Conservation (phyloP, 2,329 filamentous ascomycete species). For the Xylariaceae sp. region DNA sequence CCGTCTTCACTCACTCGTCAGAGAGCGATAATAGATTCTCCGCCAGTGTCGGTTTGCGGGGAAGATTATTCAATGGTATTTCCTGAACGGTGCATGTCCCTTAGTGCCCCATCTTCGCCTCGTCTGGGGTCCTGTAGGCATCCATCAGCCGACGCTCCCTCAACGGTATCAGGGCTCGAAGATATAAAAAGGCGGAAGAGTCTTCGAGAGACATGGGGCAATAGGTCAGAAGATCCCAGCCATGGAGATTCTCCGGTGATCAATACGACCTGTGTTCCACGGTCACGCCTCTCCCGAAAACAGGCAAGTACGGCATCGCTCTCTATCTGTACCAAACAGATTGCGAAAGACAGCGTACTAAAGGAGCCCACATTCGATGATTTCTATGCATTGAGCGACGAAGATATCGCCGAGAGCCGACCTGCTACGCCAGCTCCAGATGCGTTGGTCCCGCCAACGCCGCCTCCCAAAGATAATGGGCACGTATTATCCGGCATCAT, state of each 20-base stretch:
- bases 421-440: constrained; percentile 14
- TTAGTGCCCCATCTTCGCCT: constrained; percentile 10
- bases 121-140: constrained; percentile 8
- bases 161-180: background rate
- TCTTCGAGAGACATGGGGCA: constrained; percentile 23
- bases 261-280: constrained; percentile 7
- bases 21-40: constrained; percentile 11
- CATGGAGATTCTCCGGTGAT: background rate
- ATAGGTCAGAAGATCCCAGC: constrained; percentile 15
- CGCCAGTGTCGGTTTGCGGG: constrained; percentile 16
- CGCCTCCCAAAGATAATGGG: constrained; percentile 19
- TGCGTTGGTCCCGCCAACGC: constrained; percentile 20
- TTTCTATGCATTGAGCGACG: constrained; percentile 51
- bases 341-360: constrained; percentile 33
- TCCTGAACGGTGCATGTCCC: constrained; percentile 13
- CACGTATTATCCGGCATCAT: too few species aligned
- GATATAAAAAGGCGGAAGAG: background rate
- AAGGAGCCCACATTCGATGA: constrained; percentile 50
- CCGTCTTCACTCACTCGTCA: constrained; percentile 6
- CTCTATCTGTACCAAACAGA: constrained; percentile 20
- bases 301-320: constrained; percentile 23
- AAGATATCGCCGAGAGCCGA: constrained; percentile 50
- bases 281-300: constrained; percentile 18
- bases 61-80: constrained; percentile 7
- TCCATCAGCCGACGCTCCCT: constrained; percentile 2